Conservation (phyloP, 306 rosid genomes). For the Pachyrhizus erosus region DNA sequence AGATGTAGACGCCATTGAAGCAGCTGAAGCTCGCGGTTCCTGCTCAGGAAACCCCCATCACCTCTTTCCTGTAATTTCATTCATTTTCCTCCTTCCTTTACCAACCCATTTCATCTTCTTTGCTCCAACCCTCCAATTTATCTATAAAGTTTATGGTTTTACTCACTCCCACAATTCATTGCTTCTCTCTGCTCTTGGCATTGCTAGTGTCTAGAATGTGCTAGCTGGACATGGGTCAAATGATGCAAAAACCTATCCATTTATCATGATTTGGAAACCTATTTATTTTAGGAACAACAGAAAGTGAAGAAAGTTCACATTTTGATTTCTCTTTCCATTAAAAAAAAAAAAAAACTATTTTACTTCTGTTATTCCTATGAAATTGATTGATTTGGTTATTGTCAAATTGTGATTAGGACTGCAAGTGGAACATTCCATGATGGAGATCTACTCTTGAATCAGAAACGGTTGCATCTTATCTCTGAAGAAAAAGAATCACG, state of each 20-base stretch:
- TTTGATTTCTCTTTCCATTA: not conserved
- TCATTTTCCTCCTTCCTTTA: constrained; percentile 16
- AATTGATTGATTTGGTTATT: constrained; percentile 35
- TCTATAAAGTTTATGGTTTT: not conserved
- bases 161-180: not conserved
- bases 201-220: not conserved
- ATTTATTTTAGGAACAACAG: not conserved
- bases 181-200: not conserved
- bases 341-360: too few relatives aligned
- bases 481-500: constrained; percentile 77
- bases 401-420: constrained; percentile 46
- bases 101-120: constrained; percentile 37
- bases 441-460: constrained; percentile 83
- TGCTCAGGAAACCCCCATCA: constrained; percentile 77
- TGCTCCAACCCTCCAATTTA: not conserved
- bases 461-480: constrained; percentile 83
- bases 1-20: constrained; percentile 85
- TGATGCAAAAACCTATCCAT: not conserved
- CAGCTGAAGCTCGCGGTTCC: constrained; percentile 92
- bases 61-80: constrained; percentile 84
- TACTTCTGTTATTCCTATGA: too few relatives aligned
- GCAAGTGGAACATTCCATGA: constrained; percentile 94
- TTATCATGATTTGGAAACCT: not conserved
- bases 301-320: not conserved
- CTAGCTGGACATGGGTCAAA: not conserved